Evolutionary conservation across 1,284 basidiomycete genomes (phyloP).

Genomic region (Microbotryum silenes-acaulis): DNA sequence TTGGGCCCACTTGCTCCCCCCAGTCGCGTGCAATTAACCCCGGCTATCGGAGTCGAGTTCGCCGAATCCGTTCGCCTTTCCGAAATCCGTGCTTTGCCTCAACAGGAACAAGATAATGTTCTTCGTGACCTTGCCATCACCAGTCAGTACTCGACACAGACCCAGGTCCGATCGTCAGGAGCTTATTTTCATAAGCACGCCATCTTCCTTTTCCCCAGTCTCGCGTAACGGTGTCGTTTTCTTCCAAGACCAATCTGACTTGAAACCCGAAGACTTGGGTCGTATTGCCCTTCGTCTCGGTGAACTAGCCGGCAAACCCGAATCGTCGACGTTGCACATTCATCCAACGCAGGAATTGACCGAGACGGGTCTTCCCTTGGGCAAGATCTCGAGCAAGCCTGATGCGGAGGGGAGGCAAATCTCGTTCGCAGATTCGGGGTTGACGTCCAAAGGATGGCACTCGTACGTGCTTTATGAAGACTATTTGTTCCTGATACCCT

Average conservation of each 20-base stretch:
- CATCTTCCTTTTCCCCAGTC: constrained; percentile 38
- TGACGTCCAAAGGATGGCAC: neutral
- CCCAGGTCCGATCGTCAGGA: too few relatives aligned
- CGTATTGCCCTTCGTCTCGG: constrained; percentile 50
- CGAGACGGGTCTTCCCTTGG: constrained; percentile 37
- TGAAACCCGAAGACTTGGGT: constrained; percentile 41
- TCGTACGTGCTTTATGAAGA: neutral
- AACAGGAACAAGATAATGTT: constrained; percentile 15
- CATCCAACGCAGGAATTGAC: constrained; percentile 55
- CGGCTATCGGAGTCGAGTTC: constrained; percentile 26
- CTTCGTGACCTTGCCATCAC: constrained; percentile 21
- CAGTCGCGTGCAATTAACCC: constrained; percentile 8
- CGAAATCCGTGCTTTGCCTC: constrained; percentile 13
- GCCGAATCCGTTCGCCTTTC: constrained; percentile 11
- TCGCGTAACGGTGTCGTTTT: constrained; percentile 65
- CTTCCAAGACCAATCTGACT: constrained; percentile 53
- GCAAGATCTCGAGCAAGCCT: constrained; percentile 33
- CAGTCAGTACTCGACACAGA: constrained; percentile 5
- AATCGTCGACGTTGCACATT: constrained; percentile 52
- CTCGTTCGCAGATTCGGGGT: neutral
- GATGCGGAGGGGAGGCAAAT: constrained; percentile 17
- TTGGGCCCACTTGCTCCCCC: neutral
- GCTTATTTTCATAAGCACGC: neutral
- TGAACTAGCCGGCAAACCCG: constrained; percentile 53
- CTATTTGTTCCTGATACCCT: too few relatives aligned